Evolutionary conservation across 2,329 filamentous ascomycete genomes (phyloP).

Genomic region (Diplodia intermedia): DNA sequence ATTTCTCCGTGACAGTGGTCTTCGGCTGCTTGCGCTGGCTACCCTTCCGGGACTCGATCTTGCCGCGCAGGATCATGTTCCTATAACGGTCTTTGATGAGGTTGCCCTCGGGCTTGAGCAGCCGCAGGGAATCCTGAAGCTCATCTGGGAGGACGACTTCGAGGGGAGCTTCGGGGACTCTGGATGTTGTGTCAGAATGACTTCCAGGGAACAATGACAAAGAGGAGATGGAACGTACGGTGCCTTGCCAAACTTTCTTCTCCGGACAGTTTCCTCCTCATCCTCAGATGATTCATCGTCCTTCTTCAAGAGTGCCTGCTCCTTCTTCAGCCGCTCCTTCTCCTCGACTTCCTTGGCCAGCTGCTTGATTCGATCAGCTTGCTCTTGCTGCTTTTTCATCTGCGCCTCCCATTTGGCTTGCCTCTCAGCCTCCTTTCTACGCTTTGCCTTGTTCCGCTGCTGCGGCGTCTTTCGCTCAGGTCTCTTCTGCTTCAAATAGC

Average conservation of each 20-base stretch:
- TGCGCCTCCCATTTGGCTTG: slow-evolving; percentile 76
- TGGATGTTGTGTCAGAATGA: slow-evolving; percentile 40
- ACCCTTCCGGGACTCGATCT: slow-evolving; percentile 81
- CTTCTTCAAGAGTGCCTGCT: slow-evolving; percentile 40
- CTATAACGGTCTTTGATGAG: slow-evolving; percentile 90
- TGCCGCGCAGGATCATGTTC: slow-evolving; percentile 85
- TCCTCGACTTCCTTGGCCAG: slow-evolving; percentile 70
- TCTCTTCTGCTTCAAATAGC: slow-evolving; percentile 73
- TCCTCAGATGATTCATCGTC: slow-evolving; percentile 46
- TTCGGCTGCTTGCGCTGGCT: slow-evolving; percentile 84
- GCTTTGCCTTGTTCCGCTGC: slow-evolving; percentile 86
- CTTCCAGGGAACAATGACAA: neutral
- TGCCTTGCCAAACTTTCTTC: slow-evolving; percentile 75
- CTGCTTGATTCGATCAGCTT: slow-evolving; percentile 74
- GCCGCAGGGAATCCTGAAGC: slow-evolving; percentile 57
- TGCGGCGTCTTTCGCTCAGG: slow-evolving; percentile 84
- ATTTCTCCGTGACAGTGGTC: slow-evolving; percentile 89
- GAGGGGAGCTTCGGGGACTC: slow-evolving; percentile 70
- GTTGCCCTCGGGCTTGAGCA: slow-evolving; percentile 89
- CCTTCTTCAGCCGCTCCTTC: slow-evolving; percentile 58
- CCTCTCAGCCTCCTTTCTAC: slow-evolving; percentile 86
- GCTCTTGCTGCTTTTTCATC: slow-evolving; percentile 74
- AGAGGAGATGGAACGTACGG: slow-evolving; percentile 42
- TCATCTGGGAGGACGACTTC: slow-evolving; percentile 60
- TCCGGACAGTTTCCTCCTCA: slow-evolving; percentile 61